Evolutionary conservation across 208 protist genomes (phyloP).

Genomic region (Endotrypanum monterogeii): DNA sequence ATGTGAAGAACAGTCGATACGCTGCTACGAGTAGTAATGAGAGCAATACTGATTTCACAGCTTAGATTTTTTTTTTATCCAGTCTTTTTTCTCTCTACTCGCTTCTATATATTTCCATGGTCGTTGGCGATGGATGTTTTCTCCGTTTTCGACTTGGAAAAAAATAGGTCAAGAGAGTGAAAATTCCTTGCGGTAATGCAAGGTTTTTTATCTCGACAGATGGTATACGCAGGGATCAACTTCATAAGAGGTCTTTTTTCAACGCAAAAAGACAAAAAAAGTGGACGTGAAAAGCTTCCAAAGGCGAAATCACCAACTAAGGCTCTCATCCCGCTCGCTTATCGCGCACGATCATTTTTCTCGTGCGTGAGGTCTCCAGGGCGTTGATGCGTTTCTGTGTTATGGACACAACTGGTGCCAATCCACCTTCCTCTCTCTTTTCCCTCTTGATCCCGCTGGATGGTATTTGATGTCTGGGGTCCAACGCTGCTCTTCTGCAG

Average conservation of each 20-base stretch:
- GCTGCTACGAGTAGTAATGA: not conserved
- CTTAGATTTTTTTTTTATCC: not conserved
- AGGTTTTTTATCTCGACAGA: not conserved
- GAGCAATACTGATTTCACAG: not conserved
- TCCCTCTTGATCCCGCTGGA: not conserved
- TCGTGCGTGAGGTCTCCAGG: not conserved
- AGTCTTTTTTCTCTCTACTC: not conserved
- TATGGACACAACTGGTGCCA: not conserved
- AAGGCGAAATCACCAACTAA: not conserved
- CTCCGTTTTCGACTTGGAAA: not conserved
- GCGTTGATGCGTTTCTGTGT: not conserved
- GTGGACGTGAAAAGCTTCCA: not conserved
- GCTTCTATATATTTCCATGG: not conserved
- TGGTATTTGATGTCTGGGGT: slow-evolving; percentile 6
- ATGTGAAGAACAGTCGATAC: not conserved
- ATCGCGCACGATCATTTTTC: not conserved
- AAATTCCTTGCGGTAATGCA: not conserved
- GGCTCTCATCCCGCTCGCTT: not conserved
- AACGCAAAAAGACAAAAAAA: not conserved
- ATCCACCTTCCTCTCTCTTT: slow-evolving; percentile 10
- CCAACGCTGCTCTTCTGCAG: not conserved
- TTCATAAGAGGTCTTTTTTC: not conserved
- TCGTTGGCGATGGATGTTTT: not conserved
- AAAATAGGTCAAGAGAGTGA: slow-evolving; percentile 7
- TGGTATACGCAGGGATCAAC: not conserved